phyloP scores from a whole-genome alignment of 345 rosid species.

The Eucalyptus cloeziana region DNA sequence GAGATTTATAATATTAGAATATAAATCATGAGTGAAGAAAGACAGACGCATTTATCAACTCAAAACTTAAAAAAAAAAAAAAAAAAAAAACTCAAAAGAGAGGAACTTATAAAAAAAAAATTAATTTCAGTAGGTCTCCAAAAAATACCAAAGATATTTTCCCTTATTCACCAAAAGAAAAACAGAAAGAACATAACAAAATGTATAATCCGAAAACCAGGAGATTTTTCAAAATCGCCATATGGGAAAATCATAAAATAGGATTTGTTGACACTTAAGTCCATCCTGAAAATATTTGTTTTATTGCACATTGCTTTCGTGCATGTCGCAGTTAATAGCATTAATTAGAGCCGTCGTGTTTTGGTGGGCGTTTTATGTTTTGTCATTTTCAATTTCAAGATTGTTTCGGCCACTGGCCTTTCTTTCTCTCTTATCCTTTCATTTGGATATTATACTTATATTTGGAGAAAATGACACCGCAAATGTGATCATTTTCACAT shows the following conservation, averaged over 20 bases:
- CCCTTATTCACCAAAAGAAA: background rate
- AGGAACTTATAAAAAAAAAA: background rate
- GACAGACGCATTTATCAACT: background rate
- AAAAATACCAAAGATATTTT: background rate
- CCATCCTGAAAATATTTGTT: background rate
- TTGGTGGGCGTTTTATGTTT: background rate
- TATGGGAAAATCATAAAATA: background rate
- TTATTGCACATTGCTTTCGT: background rate
- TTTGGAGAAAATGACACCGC: background rate
- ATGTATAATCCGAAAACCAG: background rate
- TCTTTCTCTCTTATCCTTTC: background rate
- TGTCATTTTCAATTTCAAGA: background rate
- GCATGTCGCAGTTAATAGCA: background rate
- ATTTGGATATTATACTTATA: background rate
- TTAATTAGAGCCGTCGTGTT: background rate
- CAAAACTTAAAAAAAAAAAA: rapidly evolving
- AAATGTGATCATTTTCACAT: background rate
- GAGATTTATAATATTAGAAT: background rate
- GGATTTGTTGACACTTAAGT: background rate
- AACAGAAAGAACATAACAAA: background rate
- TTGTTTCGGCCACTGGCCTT: background rate
- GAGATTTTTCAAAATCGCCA: background rate
- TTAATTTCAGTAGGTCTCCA: background rate
- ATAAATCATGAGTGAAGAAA: background rate
- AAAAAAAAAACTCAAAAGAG: background rate